Evolutionary conservation across 495 filamentous ascomycete genomes (phyloP), one percentile per base, ranked within the genome.

Genomic region (Penicillium manginii): DNA sequence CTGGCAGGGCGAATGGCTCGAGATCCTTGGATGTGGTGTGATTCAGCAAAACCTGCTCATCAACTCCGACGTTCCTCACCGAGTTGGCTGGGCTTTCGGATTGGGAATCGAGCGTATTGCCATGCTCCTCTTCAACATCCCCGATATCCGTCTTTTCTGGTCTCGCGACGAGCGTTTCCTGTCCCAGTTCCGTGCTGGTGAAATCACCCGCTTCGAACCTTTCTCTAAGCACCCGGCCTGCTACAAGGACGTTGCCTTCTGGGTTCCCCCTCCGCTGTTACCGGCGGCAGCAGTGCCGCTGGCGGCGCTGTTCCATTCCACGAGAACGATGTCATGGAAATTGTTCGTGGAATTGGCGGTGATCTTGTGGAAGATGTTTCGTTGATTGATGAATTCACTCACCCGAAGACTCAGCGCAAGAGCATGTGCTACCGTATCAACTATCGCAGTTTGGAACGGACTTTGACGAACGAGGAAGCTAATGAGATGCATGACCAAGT

Each of bases 141-240:
- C 93, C 0, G 94, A 98, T 64, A 98, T 98, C 61, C 86, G 94
- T n/a, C 86, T 98, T 9, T 98, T 98, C 77, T 98, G 94, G 96
- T 94, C 90, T 10, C 74, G 78, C 49, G 94, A 98, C 65, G 60
- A 78, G 61, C 84, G 94, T 10, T 98, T 98, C 73, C 73, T 96
- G 29, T 72, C 70, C 5, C 94, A 98, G 70, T 98, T 98, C 75
- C 79, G 81, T 5, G 79, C 86, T 0, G 84, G 81, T 17, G 74
- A 82, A 22, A 81, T 96, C 59, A 82, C 81, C 55, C 84, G 83
- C 29, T 98, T 93, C 72, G 78, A 84, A 54, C 88, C 90, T 10
- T 97, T 97, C 77, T 96, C 91, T 31, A 97, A 89, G 74, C 82
- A 94, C 71, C 94, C 94, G 1, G 84, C 85, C 11, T 92, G 90